Evolutionary conservation across 2,329 filamentous ascomycete species (phyloP).

Genomic region (Berkeleyomyces rouxiae): DNA sequence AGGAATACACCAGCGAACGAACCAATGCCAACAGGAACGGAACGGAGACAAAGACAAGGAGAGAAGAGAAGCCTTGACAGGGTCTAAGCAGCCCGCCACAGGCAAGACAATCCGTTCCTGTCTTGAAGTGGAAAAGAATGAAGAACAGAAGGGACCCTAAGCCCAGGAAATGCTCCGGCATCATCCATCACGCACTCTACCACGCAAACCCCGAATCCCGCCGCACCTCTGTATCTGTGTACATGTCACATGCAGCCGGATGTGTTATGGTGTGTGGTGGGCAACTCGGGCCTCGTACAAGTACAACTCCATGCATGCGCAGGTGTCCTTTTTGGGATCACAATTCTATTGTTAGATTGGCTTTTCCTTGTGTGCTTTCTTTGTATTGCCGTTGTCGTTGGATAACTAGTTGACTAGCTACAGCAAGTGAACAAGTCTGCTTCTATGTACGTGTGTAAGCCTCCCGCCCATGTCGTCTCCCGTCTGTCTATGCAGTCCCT

Average conservation of each 20-base stretch:
- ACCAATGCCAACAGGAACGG: background rate
- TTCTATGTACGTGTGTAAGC: too few relatives aligned
- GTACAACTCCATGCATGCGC: background rate
- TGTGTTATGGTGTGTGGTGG: background rate
- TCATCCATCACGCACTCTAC: too few relatives aligned
- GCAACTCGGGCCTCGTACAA: background rate
- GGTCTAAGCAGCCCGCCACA: background rate
- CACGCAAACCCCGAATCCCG: too few relatives aligned
- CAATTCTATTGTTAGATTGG: background rate
- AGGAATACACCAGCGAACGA: background rate
- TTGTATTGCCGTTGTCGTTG: background rate
- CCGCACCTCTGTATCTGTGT: background rate
- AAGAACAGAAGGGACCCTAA: background rate
- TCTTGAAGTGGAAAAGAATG: background rate
- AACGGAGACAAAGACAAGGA: background rate
- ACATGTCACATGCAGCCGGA: background rate
- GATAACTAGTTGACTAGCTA: too few relatives aligned
- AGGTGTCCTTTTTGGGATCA: background rate
- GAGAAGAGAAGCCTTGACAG: background rate
- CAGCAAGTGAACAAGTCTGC: too few relatives aligned
- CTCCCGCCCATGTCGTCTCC: too few relatives aligned
- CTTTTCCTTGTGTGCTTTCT: background rate
- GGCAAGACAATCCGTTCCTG: background rate
- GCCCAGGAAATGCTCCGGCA: too few relatives aligned
- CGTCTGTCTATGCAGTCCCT: too few relatives aligned